Conservation (phyloP, 1,139 yeast species). For the Suhomyces atakaporum region DNA sequence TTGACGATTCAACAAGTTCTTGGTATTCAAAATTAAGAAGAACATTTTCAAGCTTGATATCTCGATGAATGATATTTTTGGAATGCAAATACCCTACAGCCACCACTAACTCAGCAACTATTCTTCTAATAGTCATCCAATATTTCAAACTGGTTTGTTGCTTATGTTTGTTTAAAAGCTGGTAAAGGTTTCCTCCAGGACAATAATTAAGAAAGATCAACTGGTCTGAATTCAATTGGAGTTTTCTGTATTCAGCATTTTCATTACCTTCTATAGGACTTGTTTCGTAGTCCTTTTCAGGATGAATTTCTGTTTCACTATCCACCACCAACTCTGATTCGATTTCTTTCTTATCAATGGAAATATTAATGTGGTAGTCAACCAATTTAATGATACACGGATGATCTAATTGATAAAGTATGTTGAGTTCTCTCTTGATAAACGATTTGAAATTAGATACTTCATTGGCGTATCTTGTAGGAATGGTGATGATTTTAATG, state of each 20-base stretch:
- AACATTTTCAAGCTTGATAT: constrained; percentile 81
- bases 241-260: constrained; percentile 27
- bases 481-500: constrained; percentile 43
- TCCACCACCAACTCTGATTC: constrained; percentile 12
- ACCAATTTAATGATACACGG: constrained; percentile 41
- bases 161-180: constrained; percentile 45
- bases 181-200: constrained; percentile 80
- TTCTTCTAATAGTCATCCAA: constrained; percentile 53
- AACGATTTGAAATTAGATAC: constrained; percentile 60
- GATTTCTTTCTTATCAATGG: constrained; percentile 26
- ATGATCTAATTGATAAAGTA: constrained; percentile 51
- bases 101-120: constrained; percentile 66
- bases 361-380: constrained; percentile 33
- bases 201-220: constrained; percentile 74
- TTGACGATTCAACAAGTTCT: constrained; percentile 20
- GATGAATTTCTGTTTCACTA: constrained; percentile 11
- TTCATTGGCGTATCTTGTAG: constrained; percentile 29
- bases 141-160: constrained; percentile 28
- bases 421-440: constrained; percentile 71
- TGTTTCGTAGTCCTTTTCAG: constrained; percentile 11
- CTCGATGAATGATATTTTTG: constrained; percentile 75
- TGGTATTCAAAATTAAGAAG: constrained; percentile 47
- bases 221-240: constrained; percentile 33
- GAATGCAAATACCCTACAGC: constrained; percentile 78
- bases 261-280: constrained; percentile 4